These are phyloP conservation scores for Santalum album DNA, from an alignment of 164 flowering plant genomes.

Conservation along the genomic window DNA sequence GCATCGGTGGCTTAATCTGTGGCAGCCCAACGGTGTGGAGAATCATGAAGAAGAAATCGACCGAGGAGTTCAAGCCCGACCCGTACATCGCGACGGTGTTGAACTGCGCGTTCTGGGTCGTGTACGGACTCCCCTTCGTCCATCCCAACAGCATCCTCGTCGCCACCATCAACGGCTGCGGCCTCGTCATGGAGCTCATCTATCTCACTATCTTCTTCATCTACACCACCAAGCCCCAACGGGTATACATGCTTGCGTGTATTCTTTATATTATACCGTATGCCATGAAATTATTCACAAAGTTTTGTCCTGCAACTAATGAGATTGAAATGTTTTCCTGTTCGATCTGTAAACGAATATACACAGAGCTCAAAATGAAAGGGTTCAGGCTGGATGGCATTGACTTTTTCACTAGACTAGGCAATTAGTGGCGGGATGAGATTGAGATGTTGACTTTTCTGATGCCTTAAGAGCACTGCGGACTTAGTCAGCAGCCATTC, in stretches of 20 bases:
- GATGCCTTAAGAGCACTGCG: too few relatives aligned
- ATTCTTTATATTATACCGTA: too few relatives aligned
- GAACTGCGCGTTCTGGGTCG: constrained; percentile 35
- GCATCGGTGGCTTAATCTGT: neutral
- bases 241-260: too few relatives aligned
- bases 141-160: constrained; percentile 41
- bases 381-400: too few relatives aligned
- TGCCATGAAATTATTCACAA: too few relatives aligned
- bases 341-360: too few relatives aligned
- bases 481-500: too few relatives aligned
- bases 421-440: neutral
- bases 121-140: constrained; percentile 38
- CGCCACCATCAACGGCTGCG: constrained; percentile 39
- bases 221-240: constrained; percentile 3
- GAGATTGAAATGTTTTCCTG: too few relatives aligned
- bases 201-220: constrained; percentile 28
- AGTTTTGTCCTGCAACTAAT: too few relatives aligned
- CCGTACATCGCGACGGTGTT: constrained; percentile 32
- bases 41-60: constrained; percentile 22
- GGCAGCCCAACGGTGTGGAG: constrained; percentile 39
- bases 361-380: too few relatives aligned
- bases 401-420: too few relatives aligned
- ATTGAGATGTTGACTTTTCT: neutral
- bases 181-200: constrained; percentile 29
- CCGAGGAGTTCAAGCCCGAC: constrained; percentile 26